These are phyloP conservation scores for Talaromyces nanjingensis DNA, from an alignment of 495 filamentous ascomycete species.

Conservation along the genomic window DNA sequence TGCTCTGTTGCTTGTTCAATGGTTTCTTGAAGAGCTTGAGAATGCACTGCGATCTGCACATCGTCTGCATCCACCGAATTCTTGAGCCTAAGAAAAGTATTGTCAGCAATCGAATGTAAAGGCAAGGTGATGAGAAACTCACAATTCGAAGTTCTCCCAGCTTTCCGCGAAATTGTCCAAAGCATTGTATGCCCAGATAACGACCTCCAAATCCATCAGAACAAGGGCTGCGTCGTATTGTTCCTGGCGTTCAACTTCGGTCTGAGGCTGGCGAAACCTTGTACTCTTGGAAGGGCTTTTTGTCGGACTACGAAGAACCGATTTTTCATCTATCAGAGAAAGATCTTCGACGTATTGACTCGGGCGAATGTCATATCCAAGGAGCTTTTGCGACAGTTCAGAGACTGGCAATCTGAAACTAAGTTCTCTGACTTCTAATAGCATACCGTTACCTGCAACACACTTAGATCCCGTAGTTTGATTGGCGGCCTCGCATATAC, in stretches of 20 bases:
- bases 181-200: slow-evolving; percentile 58
- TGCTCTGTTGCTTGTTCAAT: slow-evolving; percentile 25
- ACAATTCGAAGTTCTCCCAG: slow-evolving; percentile 41
- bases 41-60: slow-evolving; percentile 27
- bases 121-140: slow-evolving; percentile 9
- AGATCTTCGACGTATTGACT: slow-evolving; percentile 21
- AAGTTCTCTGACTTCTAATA: slow-evolving; percentile 54
- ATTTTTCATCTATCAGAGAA: slow-evolving; percentile 15
- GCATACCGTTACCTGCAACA: slow-evolving; percentile 4
- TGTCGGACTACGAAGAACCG: slow-evolving; percentile 25
- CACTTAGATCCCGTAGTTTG: not conserved
- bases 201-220: slow-evolving; percentile 66
- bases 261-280: slow-evolving; percentile 2
- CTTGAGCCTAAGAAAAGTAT: not conserved
- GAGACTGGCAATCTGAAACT: slow-evolving; percentile 37
- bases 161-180: slow-evolving; percentile 52
- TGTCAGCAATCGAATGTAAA: not conserved
- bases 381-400: slow-evolving; percentile 33
- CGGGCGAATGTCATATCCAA: slow-evolving; percentile 34
- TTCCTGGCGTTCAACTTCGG: not conserved
- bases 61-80: not conserved
- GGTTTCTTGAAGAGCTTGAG: slow-evolving; percentile 24
- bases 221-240: slow-evolving; percentile 34
- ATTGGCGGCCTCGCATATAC: slow-evolving; percentile 7
- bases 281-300: slow-evolving; percentile 16